A percentile compares a stretch with the other conserved stretches of the same genome.
Evolutionary conservation across 371 early-diverging fungal species (phyloP).

Genomic region (Mucor ambiguus): DNA sequence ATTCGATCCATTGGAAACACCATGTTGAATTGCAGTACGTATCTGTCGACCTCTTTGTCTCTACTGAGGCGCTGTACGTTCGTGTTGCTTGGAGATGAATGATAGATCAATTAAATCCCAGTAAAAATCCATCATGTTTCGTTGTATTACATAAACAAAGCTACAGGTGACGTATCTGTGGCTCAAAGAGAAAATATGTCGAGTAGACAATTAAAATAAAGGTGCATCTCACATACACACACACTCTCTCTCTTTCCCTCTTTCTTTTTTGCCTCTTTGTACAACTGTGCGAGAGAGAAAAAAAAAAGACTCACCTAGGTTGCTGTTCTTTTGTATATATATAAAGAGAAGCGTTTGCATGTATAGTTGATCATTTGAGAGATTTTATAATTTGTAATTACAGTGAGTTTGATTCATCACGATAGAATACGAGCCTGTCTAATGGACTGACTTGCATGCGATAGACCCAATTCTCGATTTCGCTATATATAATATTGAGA

Average conservation of each 20-base stretch:
- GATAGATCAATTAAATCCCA: not conserved
- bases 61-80: no score
- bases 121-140: not conserved
- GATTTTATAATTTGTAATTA: not conserved
- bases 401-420: not conserved
- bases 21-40: no score
- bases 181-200: not conserved
- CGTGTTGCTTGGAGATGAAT: no score
- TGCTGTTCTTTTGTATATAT: not conserved
- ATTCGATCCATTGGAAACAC: no score
- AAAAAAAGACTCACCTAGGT: not conserved
- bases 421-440: no score
- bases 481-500: no score
- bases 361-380: not conserved
- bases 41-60: no score
- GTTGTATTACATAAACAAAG: not conserved
- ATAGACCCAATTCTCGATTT: no score
- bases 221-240: not conserved
- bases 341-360: not conserved
- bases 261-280: not conserved
- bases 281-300: not conserved
- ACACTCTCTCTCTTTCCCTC: not conserved
- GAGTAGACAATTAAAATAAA: not conserved
- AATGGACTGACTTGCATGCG: no score
- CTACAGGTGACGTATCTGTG: not conserved